These are phyloP conservation scores for Calamus simplicifolius DNA, from an alignment of 176 grass and related monocot species.

Conservation along the genomic window DNA sequence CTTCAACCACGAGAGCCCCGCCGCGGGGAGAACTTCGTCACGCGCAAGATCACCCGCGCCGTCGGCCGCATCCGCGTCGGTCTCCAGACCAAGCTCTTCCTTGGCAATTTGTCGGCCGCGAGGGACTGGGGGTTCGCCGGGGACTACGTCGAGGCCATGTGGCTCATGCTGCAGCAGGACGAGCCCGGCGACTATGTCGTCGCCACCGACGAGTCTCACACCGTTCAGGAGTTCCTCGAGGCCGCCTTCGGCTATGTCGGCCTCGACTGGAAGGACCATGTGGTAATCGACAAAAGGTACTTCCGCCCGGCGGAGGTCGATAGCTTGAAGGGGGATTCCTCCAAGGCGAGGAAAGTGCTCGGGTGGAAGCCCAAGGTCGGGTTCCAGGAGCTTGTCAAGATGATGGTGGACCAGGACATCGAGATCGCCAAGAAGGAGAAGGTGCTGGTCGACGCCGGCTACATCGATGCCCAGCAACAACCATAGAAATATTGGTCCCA, in stretches of 20 bases:
- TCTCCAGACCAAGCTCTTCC: conserved; percentile 94
- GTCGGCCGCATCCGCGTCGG: conserved; percentile 83
- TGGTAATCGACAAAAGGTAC: conserved; percentile 84
- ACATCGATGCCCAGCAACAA: conserved; percentile 83
- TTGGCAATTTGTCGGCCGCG: conserved; percentile 77
- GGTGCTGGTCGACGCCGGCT: conserved; percentile 82
- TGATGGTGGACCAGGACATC: conserved; percentile 93
- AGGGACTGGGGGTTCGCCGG: conserved; percentile 95
- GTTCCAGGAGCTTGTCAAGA: conserved; percentile 76
- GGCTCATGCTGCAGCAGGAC: conserved; percentile 97
- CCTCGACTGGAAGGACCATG: conserved; percentile 88
- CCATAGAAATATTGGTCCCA: conserved; percentile 29
- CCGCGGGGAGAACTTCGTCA: conserved; percentile 98
- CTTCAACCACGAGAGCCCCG: conserved; percentile 97
- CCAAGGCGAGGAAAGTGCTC: conserved; percentile 57
- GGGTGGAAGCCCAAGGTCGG: conserved; percentile 89
- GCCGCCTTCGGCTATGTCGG: conserved; percentile 70
- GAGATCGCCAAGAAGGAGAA: conserved; percentile 87
- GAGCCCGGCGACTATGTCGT: conserved; percentile 76
- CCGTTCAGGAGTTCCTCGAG: conserved; percentile 74
- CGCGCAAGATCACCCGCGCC: conserved; percentile 96
- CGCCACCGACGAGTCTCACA: conserved; percentile 81
- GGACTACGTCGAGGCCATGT: conserved; percentile 98
- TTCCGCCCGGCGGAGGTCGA: conserved; percentile 93
- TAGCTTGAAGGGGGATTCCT: conserved; percentile 71